Base-by-base conservation (phyloP, 2,329 filamentous ascomycete genomes). In the Raffaelea arxii region DNA sequence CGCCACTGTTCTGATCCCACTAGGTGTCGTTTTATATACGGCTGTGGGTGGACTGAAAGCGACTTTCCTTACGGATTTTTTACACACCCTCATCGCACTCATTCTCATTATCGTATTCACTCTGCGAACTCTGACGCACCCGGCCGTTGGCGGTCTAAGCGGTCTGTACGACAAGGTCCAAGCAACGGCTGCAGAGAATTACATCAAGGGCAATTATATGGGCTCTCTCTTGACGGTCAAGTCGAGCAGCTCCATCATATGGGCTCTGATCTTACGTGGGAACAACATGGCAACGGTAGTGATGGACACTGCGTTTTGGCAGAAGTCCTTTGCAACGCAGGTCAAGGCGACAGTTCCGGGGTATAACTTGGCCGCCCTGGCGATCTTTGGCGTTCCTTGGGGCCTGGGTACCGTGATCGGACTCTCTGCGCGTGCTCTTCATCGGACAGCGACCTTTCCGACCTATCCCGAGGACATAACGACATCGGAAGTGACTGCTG, bases 281-380 rank as follows among this genome's bases (percentile, higher is more conserved):
- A 70, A 68, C 16, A 74, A 73, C 44, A 56, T 73, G 18, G 69
- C 67, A 6, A 59, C 72, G 1, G 70, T 73, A 0, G 59, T 72
- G 5, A 73, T 74, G 68, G 65, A 74, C 51, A 74, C 70, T 4
- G 70, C 65, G 2, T 75, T 74, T 55, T 75, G 70, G 68, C 70
- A 74, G 46, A 74, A 74, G 56, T 67, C 65, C 0, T 74, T 67
- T 51, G 65, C 62, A 1, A 54, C 65, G 11, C 60, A 64, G 49
- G 41, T 66, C 6, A 58, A 65, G n/a, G 58, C 65, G 0, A 59
- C 63, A 0, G 65, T 67, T 1, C 62, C 62, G 36, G 67, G 64
- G 3, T 70, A 69, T 6, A 40, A 44, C 46, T 22, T 50, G 7
- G 51, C 44, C 7, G 48, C 44, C 0, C 21, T 68, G 25, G 63